Conservation (phyloP, 176 grass and related monocot species). For the Oryza glumipatula region DNA sequence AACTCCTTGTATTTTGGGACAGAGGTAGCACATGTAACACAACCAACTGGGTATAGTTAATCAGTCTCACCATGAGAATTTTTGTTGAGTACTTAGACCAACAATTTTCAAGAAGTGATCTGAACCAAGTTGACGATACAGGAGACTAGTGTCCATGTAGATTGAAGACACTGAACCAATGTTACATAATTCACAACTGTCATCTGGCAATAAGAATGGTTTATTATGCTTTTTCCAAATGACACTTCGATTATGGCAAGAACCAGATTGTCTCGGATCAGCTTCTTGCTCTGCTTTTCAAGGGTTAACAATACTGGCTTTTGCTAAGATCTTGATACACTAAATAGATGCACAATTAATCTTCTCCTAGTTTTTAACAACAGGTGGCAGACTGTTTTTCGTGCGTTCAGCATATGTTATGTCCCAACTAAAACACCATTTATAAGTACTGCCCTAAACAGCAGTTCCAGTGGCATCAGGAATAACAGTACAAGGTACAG, state of each 20-base stretch:
- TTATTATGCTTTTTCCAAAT: neutral
- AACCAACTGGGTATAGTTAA: slow-evolving; percentile 14
- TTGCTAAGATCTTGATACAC: neutral
- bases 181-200: neutral
- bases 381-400: slow-evolving; percentile 9
- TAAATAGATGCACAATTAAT: neutral
- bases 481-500: slow-evolving; percentile 1
- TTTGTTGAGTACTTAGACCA: neutral
- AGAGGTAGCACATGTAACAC: neutral
- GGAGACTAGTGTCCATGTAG: neutral
- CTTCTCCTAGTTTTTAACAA: slow-evolving; percentile 1
- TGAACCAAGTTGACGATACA: too few species aligned
- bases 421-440: slow-evolving; percentile 10
- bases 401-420: slow-evolving; percentile 31
- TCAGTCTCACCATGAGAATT: slow-evolving; percentile 5
- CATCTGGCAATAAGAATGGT: neutral
- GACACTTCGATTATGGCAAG: neutral
- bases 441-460: neutral
- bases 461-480: neutral
- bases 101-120: neutral
- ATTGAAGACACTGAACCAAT: neutral
- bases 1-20: too few species aligned
- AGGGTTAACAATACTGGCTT: neutral
- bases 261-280: slow-evolving; percentile 3
- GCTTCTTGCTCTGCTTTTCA: neutral